Base-by-base conservation (phyloP, 768 basidiomycete genomes). In the Naganishia vaughanmartiniae region DNA sequence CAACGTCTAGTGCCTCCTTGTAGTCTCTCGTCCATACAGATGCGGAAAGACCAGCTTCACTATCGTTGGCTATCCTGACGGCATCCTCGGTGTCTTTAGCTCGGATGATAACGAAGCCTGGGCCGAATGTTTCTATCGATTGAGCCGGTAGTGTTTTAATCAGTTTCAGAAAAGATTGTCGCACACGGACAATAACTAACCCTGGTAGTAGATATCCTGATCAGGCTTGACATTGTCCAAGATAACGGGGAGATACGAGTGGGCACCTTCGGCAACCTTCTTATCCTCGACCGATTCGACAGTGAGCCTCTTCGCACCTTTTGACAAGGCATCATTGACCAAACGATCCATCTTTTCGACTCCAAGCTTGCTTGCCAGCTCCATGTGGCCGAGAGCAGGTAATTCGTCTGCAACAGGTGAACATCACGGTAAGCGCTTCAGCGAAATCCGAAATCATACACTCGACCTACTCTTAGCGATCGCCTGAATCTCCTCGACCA, bases 121-220 rank as follows among this genome's bases (percentile, higher is more conserved):
- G 88, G 0, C 87, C 87, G 77, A 89, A 89, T 0, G 85, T 84
- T 78, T 90, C 89, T 34, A 83, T 75, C 28, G 53, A 36, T 42
- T 54, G 74, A 31, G 77, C 24, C 1, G 21, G 7, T 70, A 72
- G 74, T 33, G 66, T 51, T 1, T 48, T 2, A n/a, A 34, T 65
- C 17, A 42, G 54, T 2, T 19, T 17, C 10, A 5, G 26, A 6
- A 67, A 39, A n/a, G 12, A 21, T 24, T n/a, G n/a, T 51, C 48
- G 24, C n/a, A 24, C 24, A 24, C 4, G 48, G 7, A 4, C 24
- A 1, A 17, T 24, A n/a, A 55, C 36, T 19, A 28, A 30, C 54
- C 45, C 19, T 51, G 53, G 60, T 65, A 46, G 42, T 54, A 69
- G 53, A 69, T 69, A 58, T 67, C 65, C 42, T 70, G 67, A 33